Percentiles rank a stretch among this genome's conserved stretches.
Conservation (phyloP, 139 green algal genomes). For the Chlamydomonas applanata region DNA sequence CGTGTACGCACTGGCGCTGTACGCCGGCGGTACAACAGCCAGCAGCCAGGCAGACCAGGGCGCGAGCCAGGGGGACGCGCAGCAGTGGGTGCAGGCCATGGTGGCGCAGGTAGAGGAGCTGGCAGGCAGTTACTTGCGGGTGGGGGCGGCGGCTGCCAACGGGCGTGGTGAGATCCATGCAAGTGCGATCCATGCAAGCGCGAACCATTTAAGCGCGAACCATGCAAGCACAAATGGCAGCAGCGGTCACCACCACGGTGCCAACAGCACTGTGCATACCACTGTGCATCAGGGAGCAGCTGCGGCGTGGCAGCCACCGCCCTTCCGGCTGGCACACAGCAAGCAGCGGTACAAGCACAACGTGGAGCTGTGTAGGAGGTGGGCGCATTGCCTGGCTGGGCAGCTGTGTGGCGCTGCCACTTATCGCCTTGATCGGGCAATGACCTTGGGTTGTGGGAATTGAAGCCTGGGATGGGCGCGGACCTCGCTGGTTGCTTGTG, state of each 20-base stretch:
- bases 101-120: neutral
- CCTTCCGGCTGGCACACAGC: conserved; percentile 56
- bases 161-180: too few relatives aligned
- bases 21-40: neutral
- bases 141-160: neutral
- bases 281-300: conserved; percentile 1
- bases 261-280: conserved; percentile 7
- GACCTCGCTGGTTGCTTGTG: too few relatives aligned
- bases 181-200: too few relatives aligned
- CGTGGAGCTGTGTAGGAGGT: conserved; percentile 63
- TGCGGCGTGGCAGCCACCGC: neutral
- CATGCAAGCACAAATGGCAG: conserved; percentile 11
- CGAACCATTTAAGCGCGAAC: too few relatives aligned
- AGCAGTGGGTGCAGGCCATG: conserved; percentile 14
- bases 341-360: conserved; percentile 70
- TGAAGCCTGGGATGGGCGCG: too few relatives aligned
- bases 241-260: conserved; percentile 8
- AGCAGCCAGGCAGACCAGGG: conserved; percentile 2
- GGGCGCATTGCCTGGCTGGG: too few relatives aligned
- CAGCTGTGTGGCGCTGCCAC: too few relatives aligned
- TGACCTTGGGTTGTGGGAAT: too few relatives aligned
- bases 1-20: conserved; percentile 75
- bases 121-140: neutral
- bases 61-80: conserved; percentile 16
- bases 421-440: too few relatives aligned